Evolutionary conservation across 768 basidiomycete genomes (phyloP), one percentile per base, ranked within the genome.

Genomic region (Rhodotorula kratochvilovae): DNA sequence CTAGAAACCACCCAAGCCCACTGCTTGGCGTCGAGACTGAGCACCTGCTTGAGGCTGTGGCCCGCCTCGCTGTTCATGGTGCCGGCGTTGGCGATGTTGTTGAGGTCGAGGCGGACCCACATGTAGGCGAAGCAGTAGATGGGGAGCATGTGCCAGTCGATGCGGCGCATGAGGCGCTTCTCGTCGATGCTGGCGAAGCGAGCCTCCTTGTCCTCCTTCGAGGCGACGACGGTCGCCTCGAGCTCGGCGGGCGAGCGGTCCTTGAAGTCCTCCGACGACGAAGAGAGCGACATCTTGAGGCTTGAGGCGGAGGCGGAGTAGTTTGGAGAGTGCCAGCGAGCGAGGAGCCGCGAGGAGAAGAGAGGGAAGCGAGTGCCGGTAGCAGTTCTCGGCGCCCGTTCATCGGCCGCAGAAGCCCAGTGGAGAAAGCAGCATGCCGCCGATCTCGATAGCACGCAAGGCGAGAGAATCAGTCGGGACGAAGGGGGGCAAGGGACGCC

Each of bases 21-120:
- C 35, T 61, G 59, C 27, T 55, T 15, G 23, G 66, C 66, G 8
- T 43, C 15, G 1, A 67, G 43, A 15, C 45, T 2, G 6, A 67
- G 53, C 23, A 61, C 39, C 39, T 67, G 58, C 33, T 67, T 67
- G 39, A 67, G 50, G 2, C 29, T 33, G 59, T 61, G 58, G 25
- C 53, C 51, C 3, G 33, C 51, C n/a, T 67, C 66, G 25, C 51
- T 55, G 59, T 67, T 67, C 29, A 61, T 51, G 0, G 66, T 67
- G 2, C 59, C 25, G 6, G 61, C 33, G 17, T 51, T 61, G 23
- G 46, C 23, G 23, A 53, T 53, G 51, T 51, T 61, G 50, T 61
- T 61, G 21, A 67, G 51, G 21, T 56, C 55, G 12, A 56, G 33
- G 23, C 61, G 50, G 2, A 66, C 58, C 11, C 61, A 31, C 59